Conservation (phyloP, 768 basidiomycete species). For the Boletus subparvulus region DNA sequence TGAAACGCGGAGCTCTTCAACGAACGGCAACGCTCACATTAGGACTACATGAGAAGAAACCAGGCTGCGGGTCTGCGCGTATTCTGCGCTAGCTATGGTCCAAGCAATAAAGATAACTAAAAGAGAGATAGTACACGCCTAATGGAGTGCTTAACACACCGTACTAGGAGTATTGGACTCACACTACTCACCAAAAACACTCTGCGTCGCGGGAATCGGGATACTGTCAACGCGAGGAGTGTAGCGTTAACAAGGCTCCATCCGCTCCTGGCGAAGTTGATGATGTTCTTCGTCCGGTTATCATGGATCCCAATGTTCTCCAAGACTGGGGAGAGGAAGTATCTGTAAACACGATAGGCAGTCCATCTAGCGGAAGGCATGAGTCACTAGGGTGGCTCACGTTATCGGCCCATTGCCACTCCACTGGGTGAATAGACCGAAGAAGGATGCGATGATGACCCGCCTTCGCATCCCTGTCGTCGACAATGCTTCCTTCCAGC, state of each 20-base stretch:
- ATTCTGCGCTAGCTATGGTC: slow-evolving; percentile 22
- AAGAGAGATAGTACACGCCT: slow-evolving; percentile 17
- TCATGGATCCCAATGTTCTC: slow-evolving; percentile 10
- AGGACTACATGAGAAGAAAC: slow-evolving; percentile 9
- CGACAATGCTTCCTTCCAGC: background rate
- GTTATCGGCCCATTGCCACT: slow-evolving; percentile 3
- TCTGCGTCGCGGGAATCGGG: slow-evolving; percentile 1
- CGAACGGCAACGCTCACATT: slow-evolving; percentile 3
- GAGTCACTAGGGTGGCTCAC: background rate
- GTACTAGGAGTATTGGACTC: background rate
- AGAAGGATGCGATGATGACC: slow-evolving; percentile 7
- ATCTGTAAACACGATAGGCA: background rate
- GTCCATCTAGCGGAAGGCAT: background rate
- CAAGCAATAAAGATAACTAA: slow-evolving; percentile 15
- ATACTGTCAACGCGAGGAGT: background rate
- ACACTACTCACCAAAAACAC: slow-evolving; percentile 13
- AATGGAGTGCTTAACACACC: background rate
- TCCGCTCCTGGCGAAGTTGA: background rate
- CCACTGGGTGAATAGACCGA: slow-evolving; percentile 17
- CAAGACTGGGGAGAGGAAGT: slow-evolving; percentile 9
- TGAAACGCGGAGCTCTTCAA: background rate
- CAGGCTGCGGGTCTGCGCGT: slow-evolving; percentile 9
- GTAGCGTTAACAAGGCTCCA: background rate
- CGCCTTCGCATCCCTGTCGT: slow-evolving; percentile 18
- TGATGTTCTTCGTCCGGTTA: slow-evolving; percentile 17